phyloP scores from a whole-genome alignment of 768 basidiomycete genomes.

The Hygrophorus pudorinus region DNA sequence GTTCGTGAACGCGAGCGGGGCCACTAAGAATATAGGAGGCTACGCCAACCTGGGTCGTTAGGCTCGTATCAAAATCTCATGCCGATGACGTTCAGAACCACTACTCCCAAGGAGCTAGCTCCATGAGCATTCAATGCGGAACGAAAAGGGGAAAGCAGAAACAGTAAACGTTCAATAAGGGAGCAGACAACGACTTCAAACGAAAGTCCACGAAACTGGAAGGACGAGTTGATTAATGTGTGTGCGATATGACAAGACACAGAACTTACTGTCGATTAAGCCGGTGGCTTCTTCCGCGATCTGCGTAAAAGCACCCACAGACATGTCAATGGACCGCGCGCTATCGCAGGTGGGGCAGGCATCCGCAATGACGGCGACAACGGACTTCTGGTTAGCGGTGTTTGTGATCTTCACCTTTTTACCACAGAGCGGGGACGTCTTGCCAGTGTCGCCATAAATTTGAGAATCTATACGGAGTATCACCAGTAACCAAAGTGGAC shows the following conservation, averaged over 20 bases:
- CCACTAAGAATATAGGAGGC: slow-evolving; percentile 14
- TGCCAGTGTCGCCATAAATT: slow-evolving; percentile 40
- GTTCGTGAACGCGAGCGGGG: slow-evolving; percentile 9
- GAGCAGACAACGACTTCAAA: not conserved
- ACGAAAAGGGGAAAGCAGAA: too few species aligned
- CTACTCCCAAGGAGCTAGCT: not conserved
- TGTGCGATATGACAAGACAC: not conserved
- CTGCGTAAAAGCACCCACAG: slow-evolving; percentile 51
- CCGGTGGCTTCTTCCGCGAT: slow-evolving; percentile 31
- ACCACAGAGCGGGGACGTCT: slow-evolving; percentile 53
- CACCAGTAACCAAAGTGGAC: slow-evolving; percentile 1
- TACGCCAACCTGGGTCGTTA: slow-evolving; percentile 35
- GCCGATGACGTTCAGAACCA: slow-evolving; percentile 12
- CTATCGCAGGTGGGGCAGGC: slow-evolving; percentile 73
- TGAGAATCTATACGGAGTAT: slow-evolving; percentile 28
- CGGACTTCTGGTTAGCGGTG: slow-evolving; percentile 43
- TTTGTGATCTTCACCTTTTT: slow-evolving; percentile 55
- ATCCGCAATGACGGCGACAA: slow-evolving; percentile 63
- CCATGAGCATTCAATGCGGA: not conserved
- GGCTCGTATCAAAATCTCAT: slow-evolving; percentile 23
- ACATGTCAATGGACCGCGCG: slow-evolving; percentile 63
- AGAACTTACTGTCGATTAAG: not conserved
- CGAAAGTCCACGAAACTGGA: slow-evolving; percentile 3
- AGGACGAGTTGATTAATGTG: not conserved
- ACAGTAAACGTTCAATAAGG: too few species aligned